phyloP scores from a whole-genome alignment of 148 eudicot genomes.

The Heliamphora exappendiculata region DNA sequence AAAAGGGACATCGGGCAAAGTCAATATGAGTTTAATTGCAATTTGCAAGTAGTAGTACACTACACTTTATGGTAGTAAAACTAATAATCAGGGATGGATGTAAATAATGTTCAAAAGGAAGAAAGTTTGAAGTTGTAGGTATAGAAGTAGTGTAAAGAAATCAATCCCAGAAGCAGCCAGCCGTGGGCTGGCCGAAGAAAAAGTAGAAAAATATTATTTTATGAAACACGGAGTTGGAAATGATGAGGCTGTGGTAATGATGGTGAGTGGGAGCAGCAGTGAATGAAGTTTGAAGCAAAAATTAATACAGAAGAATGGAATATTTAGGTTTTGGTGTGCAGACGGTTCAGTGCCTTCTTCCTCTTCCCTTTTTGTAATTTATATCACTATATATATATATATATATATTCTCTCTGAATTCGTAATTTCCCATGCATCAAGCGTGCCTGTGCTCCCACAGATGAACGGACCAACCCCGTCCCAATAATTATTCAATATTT shows the following conservation, averaged over 20 bases:
- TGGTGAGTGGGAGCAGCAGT: neutral
- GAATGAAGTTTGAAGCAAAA: neutral
- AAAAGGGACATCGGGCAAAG: slow-evolving; percentile 10
- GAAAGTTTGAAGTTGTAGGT: slow-evolving; percentile 14
- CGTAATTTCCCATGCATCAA: neutral
- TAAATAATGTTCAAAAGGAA: slow-evolving; percentile 9
- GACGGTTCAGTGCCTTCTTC: neutral
- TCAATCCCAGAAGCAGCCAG: neutral
- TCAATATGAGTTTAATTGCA: slow-evolving; percentile 13
- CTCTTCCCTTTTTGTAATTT: neutral
- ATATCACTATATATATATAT: neutral
- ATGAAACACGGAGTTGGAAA: slow-evolving; percentile 12
- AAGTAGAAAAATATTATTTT: neutral
- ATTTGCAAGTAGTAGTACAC: slow-evolving; percentile 5
- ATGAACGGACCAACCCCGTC: neutral
- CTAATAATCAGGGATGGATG: slow-evolving; percentile 7
- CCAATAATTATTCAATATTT: too few species aligned
- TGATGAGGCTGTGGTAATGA: slow-evolving; percentile 20
- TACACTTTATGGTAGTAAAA: slow-evolving; percentile 8
- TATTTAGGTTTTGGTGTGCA: slow-evolving; percentile 33
- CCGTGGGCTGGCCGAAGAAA: neutral
- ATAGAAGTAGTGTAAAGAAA: slow-evolving; percentile 5
- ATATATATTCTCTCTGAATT: neutral
- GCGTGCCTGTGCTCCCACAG: slow-evolving; percentile 1
- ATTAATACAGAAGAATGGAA: slow-evolving; percentile 16